phyloP scores from a whole-genome alignment of 345 rosid genomes.

The Aquilaria yunnanensis region DNA sequence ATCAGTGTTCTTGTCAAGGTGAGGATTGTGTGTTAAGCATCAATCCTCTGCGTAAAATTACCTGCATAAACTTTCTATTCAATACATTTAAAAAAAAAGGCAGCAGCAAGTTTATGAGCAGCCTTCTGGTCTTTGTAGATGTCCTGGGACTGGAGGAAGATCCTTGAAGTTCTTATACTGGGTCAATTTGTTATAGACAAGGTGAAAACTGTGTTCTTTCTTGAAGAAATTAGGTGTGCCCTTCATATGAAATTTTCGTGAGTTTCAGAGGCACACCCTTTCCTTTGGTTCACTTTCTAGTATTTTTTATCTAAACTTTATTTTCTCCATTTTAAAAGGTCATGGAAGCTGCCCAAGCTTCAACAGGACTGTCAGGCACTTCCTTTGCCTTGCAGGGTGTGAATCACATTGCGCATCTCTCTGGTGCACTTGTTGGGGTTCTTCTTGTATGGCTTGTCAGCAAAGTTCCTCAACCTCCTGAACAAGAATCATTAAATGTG shows the following conservation, averaged over 20 bases:
- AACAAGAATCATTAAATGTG: conserved; percentile 20
- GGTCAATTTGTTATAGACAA: conserved; percentile 86
- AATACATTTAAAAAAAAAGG: background rate
- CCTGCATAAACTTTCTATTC: background rate
- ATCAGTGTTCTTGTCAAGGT: conserved; percentile 91
- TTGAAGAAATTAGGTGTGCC: too few relatives aligned
- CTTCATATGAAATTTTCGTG: too few relatives aligned
- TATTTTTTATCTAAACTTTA: background rate
- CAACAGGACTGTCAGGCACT: conserved; percentile 58
- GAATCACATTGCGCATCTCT: conserved; percentile 90
- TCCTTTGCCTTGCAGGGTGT: conserved; percentile 57
- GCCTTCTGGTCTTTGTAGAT: conserved; percentile 37
- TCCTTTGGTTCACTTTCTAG: too few relatives aligned
- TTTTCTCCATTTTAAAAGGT: conserved; percentile 36
- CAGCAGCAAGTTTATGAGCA: background rate
- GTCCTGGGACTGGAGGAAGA: conserved; percentile 97
- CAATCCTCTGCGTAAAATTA: conserved; percentile 6
- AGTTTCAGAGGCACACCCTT: too few relatives aligned
- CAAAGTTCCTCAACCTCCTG: conserved; percentile 55
- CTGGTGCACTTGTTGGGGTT: conserved; percentile 84
- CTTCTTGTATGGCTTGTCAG: conserved; percentile 79
- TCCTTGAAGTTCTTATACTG: conserved; percentile 89
- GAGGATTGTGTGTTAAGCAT: conserved; percentile 7
- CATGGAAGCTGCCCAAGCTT: conserved; percentile 95
- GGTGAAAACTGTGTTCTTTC: conserved; percentile 29